These are phyloP conservation scores for Fraxinus americana DNA, from an alignment of 257 asterid species.

Conservation along the genomic window DNA sequence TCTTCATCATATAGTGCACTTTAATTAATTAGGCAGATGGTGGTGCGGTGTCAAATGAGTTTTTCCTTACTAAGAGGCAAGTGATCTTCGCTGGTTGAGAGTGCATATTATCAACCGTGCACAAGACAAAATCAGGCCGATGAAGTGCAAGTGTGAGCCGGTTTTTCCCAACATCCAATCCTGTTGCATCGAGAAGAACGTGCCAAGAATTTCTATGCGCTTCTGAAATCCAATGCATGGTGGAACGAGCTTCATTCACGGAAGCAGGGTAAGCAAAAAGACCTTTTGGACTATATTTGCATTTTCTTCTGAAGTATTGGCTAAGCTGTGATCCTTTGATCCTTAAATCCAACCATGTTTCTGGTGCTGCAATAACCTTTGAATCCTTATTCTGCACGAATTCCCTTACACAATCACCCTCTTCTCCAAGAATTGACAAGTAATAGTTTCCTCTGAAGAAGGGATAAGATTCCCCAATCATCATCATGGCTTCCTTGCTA, in stretches of 20 bases:
- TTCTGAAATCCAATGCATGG: slow-evolving; percentile 90
- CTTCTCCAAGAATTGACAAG: slow-evolving; percentile 57
- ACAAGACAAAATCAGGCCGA: slow-evolving; percentile 68
- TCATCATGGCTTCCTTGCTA: slow-evolving; percentile 52
- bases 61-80: slow-evolving; percentile 67
- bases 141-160: slow-evolving; percentile 59
- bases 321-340: slow-evolving; percentile 84
- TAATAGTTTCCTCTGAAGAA: slow-evolving; percentile 76
- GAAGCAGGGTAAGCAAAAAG: slow-evolving; percentile 63
- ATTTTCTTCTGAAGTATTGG: slow-evolving; percentile 70
- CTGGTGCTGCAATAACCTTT: slow-evolving; percentile 64
- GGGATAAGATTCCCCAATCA: slow-evolving; percentile 80
- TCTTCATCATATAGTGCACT: not conserved
- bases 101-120: slow-evolving; percentile 48
- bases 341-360: slow-evolving; percentile 78
- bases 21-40: slow-evolving; percentile 26
- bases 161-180: slow-evolving; percentile 47
- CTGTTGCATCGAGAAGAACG: slow-evolving; percentile 65
- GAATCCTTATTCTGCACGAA: slow-evolving; percentile 53
- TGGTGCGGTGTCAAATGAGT: slow-evolving; percentile 51
- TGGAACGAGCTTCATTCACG: slow-evolving; percentile 45
- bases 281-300: slow-evolving; percentile 67
- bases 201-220: slow-evolving; percentile 79
- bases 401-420: slow-evolving; percentile 48
- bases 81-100: slow-evolving; percentile 57